phyloP scores from a whole-genome alignment of 257 asterid genomes.

The Nicotiana sylvestris region DNA sequence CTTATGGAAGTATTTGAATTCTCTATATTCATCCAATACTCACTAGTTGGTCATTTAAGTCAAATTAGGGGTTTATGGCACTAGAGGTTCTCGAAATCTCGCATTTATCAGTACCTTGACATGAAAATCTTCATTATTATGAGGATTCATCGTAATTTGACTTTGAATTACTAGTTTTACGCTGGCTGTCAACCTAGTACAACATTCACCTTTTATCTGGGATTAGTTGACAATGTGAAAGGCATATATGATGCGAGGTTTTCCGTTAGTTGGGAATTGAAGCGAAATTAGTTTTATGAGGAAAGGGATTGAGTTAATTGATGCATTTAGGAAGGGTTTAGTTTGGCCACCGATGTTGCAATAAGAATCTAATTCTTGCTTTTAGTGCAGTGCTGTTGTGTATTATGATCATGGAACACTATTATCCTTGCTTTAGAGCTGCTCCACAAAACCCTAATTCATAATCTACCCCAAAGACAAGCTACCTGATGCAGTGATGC shows the following conservation, averaged over 20 bases:
- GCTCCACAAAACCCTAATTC: background rate
- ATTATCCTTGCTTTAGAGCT: background rate
- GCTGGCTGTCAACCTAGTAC: background rate
- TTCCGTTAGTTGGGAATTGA: background rate
- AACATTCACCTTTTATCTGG: background rate
- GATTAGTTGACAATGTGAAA: background rate
- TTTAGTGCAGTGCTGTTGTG: background rate
- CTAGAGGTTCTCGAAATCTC: background rate
- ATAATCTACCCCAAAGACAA: background rate
- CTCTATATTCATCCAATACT: background rate
- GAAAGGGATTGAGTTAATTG: background rate
- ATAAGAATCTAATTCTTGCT: background rate
- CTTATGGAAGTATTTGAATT: background rate
- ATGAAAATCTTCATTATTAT: background rate
- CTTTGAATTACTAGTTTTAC: background rate
- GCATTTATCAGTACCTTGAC: background rate
- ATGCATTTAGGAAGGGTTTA: background rate
- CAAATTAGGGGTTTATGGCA: background rate
- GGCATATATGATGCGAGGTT: background rate
- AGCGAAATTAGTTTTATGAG: background rate
- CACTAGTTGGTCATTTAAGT: background rate
- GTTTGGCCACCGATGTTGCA: background rate
- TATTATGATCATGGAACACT: no score
- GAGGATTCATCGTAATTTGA: background rate
- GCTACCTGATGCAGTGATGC: background rate